Percentiles rank a stretch among this genome's conserved stretches.
Conservation (phyloP, 192 early-diverging fungal genomes). For the Umbelopsis vinacea region DNA sequence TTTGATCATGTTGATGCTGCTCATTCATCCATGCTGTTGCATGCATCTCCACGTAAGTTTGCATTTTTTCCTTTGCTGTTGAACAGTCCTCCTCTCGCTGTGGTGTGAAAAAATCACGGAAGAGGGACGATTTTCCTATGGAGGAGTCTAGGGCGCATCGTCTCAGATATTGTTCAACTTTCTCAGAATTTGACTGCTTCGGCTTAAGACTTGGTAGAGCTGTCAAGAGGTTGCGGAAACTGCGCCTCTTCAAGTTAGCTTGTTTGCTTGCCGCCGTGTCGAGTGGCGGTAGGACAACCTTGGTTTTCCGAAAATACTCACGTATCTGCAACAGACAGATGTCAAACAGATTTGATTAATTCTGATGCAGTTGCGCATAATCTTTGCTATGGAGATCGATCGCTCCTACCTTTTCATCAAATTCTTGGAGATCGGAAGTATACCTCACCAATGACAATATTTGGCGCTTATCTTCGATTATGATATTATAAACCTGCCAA, state of each 20-base stretch:
- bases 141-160: constrained; percentile 45
- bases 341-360: neutral
- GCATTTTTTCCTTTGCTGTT: constrained; percentile 19
- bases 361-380: neutral
- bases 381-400: neutral
- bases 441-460: constrained; percentile 40
- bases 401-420: constrained; percentile 42
- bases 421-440: constrained; percentile 41
- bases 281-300: constrained; percentile 33
- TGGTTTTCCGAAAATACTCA: constrained; percentile 36
- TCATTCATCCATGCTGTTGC: constrained; percentile 13
- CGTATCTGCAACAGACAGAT: constrained; percentile 23
- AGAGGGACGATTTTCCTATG: constrained; percentile 41
- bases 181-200: constrained; percentile 52
- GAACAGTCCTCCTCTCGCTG: constrained; percentile 52
- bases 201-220: constrained; percentile 16
- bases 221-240: constrained; percentile 25
- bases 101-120: constrained; percentile 53
- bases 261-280: constrained; percentile 25
- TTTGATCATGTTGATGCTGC: neutral
- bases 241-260: constrained; percentile 26
- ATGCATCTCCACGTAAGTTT: constrained; percentile 17
- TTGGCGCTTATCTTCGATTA: constrained; percentile 31
- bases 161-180: constrained; percentile 53
- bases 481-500: constrained; percentile 40